Percentiles rank a stretch among this genome's conserved stretches.
phyloP scores from a whole-genome alignment of 192 early-diverging fungal species.

The Kickxella alabastrina region DNA sequence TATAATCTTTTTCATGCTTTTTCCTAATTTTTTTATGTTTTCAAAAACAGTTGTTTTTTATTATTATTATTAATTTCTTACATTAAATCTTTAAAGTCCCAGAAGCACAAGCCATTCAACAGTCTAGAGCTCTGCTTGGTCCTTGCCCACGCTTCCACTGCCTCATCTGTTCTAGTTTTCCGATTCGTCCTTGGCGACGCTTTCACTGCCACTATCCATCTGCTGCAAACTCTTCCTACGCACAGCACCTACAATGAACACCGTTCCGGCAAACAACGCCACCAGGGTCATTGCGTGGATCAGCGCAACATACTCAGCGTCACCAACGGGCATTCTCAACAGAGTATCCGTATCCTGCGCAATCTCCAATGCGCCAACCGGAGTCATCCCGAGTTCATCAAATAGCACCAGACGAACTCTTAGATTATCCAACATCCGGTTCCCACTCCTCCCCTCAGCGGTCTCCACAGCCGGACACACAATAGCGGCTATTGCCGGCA shows the following conservation, averaged over 20 bases:
- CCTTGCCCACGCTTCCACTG: too few species aligned
- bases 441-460: not conserved
- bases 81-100: too few species aligned
- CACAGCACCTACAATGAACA: not conserved
- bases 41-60: too few species aligned
- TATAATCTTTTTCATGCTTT: not conserved
- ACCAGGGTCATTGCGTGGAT: constrained; percentile 23
- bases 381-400: constrained; percentile 32
- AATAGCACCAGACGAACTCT: constrained; percentile 25
- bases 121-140: too few species aligned
- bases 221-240: not conserved
- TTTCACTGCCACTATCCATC: too few species aligned
- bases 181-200: too few species aligned
- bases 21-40: not conserved
- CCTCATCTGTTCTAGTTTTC: too few species aligned
- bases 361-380: constrained; percentile 10
- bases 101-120: too few species aligned
- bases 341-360: constrained; percentile 33
- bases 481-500: constrained; percentile 29
- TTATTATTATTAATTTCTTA: too few species aligned
- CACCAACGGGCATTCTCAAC: constrained; percentile 39
- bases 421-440: constrained; percentile 8
- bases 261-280: constrained; percentile 20
- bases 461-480: constrained; percentile 13
- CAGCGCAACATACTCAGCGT: constrained; percentile 4